These are phyloP conservation scores for Pythium dissimile DNA, from an alignment of 352 stramenopile genomes.

Conservation along the genomic window DNA sequence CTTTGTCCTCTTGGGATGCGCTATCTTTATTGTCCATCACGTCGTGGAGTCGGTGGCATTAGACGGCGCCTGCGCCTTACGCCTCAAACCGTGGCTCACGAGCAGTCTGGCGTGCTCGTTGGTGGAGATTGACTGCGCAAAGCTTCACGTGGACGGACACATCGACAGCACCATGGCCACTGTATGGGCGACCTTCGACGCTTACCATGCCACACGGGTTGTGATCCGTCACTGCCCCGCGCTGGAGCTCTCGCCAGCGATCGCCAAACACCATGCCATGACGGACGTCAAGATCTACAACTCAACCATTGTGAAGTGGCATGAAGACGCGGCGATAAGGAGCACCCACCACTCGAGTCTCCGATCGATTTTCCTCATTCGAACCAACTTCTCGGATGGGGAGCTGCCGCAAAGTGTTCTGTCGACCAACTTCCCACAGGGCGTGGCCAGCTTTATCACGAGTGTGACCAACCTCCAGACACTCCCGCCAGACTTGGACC, in stretches of 20 bases:
- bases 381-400: background rate
- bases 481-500: constrained; percentile 4
- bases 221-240: constrained; percentile 13
- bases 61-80: background rate
- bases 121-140: constrained; percentile 12
- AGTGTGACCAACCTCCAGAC: constrained; percentile 6
- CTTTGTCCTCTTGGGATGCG: constrained; percentile 7
- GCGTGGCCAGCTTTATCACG: constrained; percentile 1
- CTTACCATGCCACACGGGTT: background rate
- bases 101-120: constrained; percentile 7
- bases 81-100: constrained; percentile 9
- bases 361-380: background rate
- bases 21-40: constrained; percentile 4
- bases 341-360: background rate
- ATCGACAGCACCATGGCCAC: background rate
- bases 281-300: constrained; percentile 17
- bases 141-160: background rate
- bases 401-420: constrained; percentile 4
- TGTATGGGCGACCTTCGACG: background rate
- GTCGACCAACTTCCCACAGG: constrained; percentile 1
- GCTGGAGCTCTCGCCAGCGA: background rate
- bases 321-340: background rate
- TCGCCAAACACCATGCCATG: background rate
- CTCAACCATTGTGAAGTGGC: constrained; percentile 6
- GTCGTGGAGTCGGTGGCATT: background rate